Conservation (phyloP, 192 early-diverging fungal species). For the Gigaspora rosea region DNA sequence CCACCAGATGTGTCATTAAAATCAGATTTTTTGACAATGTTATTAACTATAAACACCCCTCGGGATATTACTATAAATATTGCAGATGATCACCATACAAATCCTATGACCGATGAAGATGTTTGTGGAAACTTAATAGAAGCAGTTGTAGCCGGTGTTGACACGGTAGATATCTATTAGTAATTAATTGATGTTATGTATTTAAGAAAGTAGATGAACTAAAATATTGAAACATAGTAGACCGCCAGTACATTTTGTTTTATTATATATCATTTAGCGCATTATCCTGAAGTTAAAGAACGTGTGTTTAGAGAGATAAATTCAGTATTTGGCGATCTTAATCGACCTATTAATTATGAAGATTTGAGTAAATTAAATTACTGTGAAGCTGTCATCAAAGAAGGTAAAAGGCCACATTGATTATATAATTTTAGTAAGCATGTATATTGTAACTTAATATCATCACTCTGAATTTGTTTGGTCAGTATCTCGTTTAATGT, state of each 20-base stretch:
- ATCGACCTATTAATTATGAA: slow-evolving; percentile 5
- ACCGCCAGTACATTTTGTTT: slow-evolving; percentile 26
- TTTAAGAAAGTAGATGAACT: background rate
- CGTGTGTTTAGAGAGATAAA: slow-evolving; percentile 16
- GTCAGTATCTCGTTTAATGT: slow-evolving; percentile 10
- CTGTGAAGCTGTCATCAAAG: slow-evolving; percentile 29
- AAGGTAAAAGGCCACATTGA: background rate
- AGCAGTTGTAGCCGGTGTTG: slow-evolving; percentile 16
- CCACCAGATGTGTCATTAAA: background rate
- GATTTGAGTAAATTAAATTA: slow-evolving; percentile 24
- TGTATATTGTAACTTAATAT: background rate
- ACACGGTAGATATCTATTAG: slow-evolving; percentile 2
- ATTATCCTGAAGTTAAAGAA: slow-evolving; percentile 14
- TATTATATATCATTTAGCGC: slow-evolving; percentile 12
- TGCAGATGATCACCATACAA: background rate
- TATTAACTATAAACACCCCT: slow-evolving; percentile 27
- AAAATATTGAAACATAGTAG: background rate
- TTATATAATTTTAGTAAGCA: background rate
- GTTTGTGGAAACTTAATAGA: slow-evolving; percentile 12
- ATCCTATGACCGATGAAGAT: slow-evolving; percentile 22
- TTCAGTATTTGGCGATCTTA: slow-evolving; percentile 2
- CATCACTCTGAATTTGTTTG: background rate
- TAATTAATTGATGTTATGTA: background rate
- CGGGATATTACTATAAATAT: slow-evolving; percentile 3
- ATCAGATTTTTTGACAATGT: slow-evolving; percentile 19